Conservation (phyloP, 2,329 filamentous ascomycete species). For the Colletotrichum sp. region DNA sequence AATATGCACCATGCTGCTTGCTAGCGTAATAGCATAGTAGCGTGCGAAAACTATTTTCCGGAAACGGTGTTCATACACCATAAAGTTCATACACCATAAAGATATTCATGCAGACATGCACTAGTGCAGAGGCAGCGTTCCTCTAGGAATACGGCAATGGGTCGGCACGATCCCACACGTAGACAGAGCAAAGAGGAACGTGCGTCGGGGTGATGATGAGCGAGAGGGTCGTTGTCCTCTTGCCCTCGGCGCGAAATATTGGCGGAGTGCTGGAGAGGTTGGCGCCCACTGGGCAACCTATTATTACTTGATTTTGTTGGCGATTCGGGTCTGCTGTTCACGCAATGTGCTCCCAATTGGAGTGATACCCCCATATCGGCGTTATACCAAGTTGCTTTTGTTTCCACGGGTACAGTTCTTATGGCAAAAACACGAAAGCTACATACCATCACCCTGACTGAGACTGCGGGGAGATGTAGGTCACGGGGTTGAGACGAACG, state of each 20-base stretch:
- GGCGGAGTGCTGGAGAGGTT: not conserved
- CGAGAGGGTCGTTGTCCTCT: not conserved
- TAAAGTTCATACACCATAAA: not conserved
- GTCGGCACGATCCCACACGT: not conserved
- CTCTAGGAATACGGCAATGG: not conserved
- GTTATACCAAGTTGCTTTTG: not conserved
- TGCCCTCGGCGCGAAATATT: not conserved
- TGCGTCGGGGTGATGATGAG: not conserved
- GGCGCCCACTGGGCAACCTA: not conserved
- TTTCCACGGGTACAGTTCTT: not conserved
- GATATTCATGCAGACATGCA: not conserved
- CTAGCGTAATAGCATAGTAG: not conserved
- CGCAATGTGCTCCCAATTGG: not conserved
- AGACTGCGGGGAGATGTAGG: not conserved
- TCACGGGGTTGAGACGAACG: not conserved
- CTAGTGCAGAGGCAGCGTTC: not conserved
- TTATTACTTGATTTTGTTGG: not conserved
- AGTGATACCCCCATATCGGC: conserved; percentile 9
- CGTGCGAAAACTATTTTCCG: not conserved
- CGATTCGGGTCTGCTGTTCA: not conserved
- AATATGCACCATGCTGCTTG: conserved; percentile 1
- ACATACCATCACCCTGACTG: not conserved
- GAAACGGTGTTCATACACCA: not conserved
- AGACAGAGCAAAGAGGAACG: not conserved
- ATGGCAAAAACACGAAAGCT: not conserved